phyloP scores from a whole-genome alignment of 2,329 filamentous ascomycete species.

The Claviceps purpurea region DNA sequence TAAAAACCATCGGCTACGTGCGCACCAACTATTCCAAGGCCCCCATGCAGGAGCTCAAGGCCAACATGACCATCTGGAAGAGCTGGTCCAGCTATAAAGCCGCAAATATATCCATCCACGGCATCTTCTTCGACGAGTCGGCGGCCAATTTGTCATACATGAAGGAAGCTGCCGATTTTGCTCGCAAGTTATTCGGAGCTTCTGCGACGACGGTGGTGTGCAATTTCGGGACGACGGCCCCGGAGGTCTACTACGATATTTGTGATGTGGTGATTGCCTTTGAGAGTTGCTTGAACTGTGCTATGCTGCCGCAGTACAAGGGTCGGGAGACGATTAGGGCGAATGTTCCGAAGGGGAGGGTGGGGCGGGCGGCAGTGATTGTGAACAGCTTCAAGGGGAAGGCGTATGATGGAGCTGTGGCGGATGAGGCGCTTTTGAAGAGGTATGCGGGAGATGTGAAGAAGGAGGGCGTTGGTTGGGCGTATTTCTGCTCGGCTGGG shows the following conservation, averaged over 20 bases:
- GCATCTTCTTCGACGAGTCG: constrained; percentile 14
- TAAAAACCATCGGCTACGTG: constrained; percentile 13
- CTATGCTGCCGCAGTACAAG: constrained; percentile 7
- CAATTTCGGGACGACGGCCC: constrained; percentile 11
- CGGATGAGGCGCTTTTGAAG: constrained; percentile 1
- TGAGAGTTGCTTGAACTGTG: constrained; percentile 13
- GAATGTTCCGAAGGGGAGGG: constrained; percentile 7
- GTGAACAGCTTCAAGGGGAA: constrained; percentile 10
- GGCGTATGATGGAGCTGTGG: constrained; percentile 5
- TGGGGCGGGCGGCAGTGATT: constrained; percentile 8
- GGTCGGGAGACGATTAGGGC: constrained; percentile 7
- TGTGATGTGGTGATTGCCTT: constrained; percentile 14
- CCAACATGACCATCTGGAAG: constrained; percentile 10
- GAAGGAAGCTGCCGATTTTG: constrained; percentile 7
- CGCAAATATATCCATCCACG: constrained; percentile 9
- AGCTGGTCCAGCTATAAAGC: constrained; percentile 8
- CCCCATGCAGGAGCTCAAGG: constrained; percentile 10
- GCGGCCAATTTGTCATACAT: constrained; percentile 8
- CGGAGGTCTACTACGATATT: constrained; percentile 10
- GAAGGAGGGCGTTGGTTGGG: constrained; percentile 1
- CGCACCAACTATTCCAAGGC: constrained; percentile 10
- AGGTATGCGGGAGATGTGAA: background rate
- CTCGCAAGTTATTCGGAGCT: constrained; percentile 3
- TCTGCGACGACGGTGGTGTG: constrained; percentile 9
- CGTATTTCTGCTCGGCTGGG: constrained; percentile 2